Evolutionary conservation across 345 rosid species (phyloP), one percentile per base, ranked within the genome.

Genomic region (Hibiscus syriacus): DNA sequence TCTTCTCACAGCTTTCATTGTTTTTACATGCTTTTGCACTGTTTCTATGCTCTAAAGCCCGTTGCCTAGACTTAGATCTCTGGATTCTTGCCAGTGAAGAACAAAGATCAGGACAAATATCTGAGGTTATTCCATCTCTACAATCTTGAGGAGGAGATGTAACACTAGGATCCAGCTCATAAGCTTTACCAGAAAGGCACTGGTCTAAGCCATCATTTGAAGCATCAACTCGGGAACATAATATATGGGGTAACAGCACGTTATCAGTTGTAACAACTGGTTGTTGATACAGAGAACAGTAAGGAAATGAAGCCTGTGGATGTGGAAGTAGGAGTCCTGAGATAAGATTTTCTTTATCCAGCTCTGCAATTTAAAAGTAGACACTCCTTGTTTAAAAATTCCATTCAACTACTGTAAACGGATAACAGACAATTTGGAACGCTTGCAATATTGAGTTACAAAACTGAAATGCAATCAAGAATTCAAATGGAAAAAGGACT

Each of bases 31-130:
- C 80, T 75, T 82, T 89, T 12, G 80, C 84, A 78, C 95, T 85
- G 72, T 75, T 83, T 7, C 90, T 92, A 76, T 76, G 72, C 79
- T 82, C 82, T 55, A 90, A 64, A 80, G 80, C 88, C 77, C 58
- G 76, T 69, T 90, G 93, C 79, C 97, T 90, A 55, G 90, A 82
- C 75, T 70, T 88, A 11, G 94, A 88, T 73, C 93, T 90, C 75
- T 83, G 87, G 76, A 87, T 72, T 70, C 76, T 91, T 53, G 80
- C 86, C 72, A 84, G 73, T 52, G 97, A 82, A 52, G 70, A 72
- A 64, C 73, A 71, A 41, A 74, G 77, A 53, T 80, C 80, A 30
- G 74, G 70, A 69, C 62, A 45, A 69, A 64, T 46, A 65, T 64
- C 78, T 32, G 77, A 74, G 27, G 70, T 69, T 53, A 60, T 69